Base-by-base conservation (phyloP, 1,284 basidiomycete species). In the Prillingera fragicola region DNA sequence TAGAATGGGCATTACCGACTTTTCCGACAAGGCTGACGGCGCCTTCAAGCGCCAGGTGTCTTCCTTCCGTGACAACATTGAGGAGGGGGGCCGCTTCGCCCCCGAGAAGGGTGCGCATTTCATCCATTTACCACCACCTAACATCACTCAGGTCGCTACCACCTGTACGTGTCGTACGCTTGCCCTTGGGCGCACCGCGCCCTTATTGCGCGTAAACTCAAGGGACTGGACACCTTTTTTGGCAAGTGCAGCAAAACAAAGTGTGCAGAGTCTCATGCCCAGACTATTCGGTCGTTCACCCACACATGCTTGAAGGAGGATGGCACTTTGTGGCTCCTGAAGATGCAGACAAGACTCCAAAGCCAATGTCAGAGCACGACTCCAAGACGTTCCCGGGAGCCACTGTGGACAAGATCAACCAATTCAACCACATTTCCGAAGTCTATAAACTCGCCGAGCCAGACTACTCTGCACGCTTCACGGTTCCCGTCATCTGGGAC, bases 401-500 rank as follows among this genome's bases (percentile, higher is more conserved):
- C 1, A 81, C 83, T 10, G 70, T 63, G 13, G 90, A 95, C 68
- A 80, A 83, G 2, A 61, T 88, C 25, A 81, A 84, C 71, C 37
- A 38, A 18, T 75, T 81, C 7, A 67, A 80, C 46, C 83, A 94
- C 66, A 67, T 97, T 60, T 83, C 81, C 52, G 91, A 97, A 45
- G 74, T 97, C 33, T 98, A 97, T 73, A 72, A 85, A 52, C 81
- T 78, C 48, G 86, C 81, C 0, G 75, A 89, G 50, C 82, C 83
- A 2, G 63, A 80, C 39, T 91, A 87, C 45, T 22, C 32, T 21
- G 65, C 63, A 43, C 82, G 83, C 39, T 90, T 87, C 74, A 88
- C 89, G 4, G 88, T 92, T 3, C 92, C 94, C n/a, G 74, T 92
- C 37, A 74, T 97, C 2, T 98, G 90, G 88, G 95, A 97, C 75